phyloP scores from a whole-genome alignment of 768 basidiomycete genomes.

The Tubosaeta sp. region DNA sequence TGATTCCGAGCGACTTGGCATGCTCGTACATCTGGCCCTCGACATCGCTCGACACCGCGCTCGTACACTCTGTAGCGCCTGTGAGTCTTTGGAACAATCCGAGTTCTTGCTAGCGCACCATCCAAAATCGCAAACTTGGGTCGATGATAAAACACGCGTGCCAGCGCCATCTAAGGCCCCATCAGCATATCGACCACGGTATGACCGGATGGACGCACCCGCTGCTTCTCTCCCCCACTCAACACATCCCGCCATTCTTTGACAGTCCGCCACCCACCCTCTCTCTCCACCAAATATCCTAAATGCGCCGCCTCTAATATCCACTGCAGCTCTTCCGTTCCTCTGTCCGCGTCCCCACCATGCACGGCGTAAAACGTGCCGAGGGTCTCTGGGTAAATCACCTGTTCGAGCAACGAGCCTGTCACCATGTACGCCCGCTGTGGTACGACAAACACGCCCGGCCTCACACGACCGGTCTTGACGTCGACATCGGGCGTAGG shows the following conservation, averaged over 20 bases:
- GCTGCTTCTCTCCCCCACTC: slow-evolving; percentile 95
- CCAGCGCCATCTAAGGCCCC: slow-evolving; percentile 73
- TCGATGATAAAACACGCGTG: slow-evolving; percentile 85
- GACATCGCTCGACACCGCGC: slow-evolving; percentile 93
- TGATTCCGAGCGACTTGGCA: slow-evolving; percentile 83
- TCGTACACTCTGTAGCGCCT: slow-evolving; percentile 77
- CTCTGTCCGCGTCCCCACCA: slow-evolving; percentile 43
- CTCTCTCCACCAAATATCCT: slow-evolving; percentile 78
- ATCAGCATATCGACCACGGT: neutral
- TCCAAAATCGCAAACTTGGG: slow-evolving; percentile 84
- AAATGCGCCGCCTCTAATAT: slow-evolving; percentile 82
- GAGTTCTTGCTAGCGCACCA: too few species aligned
- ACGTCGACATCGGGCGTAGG: slow-evolving; percentile 24
- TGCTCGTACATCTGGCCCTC: slow-evolving; percentile 96
- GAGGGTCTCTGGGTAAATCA: slow-evolving; percentile 77
- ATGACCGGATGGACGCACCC: slow-evolving; percentile 39
- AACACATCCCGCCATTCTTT: slow-evolving; percentile 97
- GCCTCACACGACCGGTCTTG: slow-evolving; percentile 30
- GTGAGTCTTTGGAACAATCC: neutral
- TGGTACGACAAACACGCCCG: slow-evolving; percentile 79
- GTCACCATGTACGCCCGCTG: slow-evolving; percentile 91
- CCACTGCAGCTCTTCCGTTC: slow-evolving; percentile 62
- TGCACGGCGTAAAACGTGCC: slow-evolving; percentile 68
- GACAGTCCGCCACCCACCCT: slow-evolving; percentile 83
- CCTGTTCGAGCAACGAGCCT: slow-evolving; percentile 86